phyloP scores from a whole-genome alignment of 2,329 filamentous ascomycete genomes.

The Ophiostoma ips region DNA sequence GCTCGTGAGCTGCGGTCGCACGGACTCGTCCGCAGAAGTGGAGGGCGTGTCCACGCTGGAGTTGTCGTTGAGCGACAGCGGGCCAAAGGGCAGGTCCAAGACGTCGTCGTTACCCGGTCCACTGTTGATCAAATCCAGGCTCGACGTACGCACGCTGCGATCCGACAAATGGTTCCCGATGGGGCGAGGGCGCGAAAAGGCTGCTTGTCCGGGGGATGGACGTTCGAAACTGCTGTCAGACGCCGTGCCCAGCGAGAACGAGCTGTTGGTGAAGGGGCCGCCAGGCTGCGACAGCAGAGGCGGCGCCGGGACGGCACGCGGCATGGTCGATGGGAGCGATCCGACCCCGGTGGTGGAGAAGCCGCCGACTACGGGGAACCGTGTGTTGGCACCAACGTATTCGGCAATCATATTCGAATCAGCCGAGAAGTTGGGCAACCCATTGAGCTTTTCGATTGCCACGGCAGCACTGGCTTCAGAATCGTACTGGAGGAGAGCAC shows the following conservation, averaged over 20 bases:
- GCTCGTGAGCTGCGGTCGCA: neutral
- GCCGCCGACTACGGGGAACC: neutral
- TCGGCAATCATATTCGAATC: neutral
- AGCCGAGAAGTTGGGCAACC: neutral
- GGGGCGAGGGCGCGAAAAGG: conserved; percentile 57
- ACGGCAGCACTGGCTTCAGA: neutral
- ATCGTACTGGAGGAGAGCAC: neutral
- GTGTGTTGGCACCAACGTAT: neutral
- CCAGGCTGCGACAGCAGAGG: neutral
- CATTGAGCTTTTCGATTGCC: neutral
- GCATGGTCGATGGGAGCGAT: neutral
- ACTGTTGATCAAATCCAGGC: conserved; percentile 60
- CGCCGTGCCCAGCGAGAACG: too few relatives aligned
- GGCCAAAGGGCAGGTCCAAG: conserved; percentile 43
- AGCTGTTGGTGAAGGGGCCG: neutral
- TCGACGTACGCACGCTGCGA: conserved; percentile 38
- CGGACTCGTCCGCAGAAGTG: neutral
- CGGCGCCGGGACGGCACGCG: neutral
- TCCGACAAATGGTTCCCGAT: conserved; percentile 57
- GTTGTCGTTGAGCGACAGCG: neutral
- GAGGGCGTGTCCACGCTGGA: neutral
- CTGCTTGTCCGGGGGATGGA: neutral
- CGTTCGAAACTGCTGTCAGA: neutral
- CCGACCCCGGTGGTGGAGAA: neutral
- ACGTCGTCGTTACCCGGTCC: conserved; percentile 55